Base-by-base conservation (phyloP, 2,329 filamentous ascomycete genomes). In the Dactylonectria estremocensis region DNA sequence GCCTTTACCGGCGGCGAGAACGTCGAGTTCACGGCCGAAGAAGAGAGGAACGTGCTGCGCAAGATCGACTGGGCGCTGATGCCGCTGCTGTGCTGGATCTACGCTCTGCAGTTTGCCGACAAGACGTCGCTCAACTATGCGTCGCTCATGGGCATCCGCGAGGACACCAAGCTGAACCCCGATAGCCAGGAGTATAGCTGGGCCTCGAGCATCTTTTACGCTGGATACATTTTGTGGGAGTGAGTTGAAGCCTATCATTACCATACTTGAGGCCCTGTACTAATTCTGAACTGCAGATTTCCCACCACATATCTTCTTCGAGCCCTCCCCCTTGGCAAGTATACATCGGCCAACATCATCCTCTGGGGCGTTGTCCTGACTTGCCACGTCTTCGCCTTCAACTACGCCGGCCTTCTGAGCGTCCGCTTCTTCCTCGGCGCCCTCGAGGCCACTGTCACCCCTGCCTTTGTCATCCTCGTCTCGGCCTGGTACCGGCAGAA, bases 311-410 rank as follows among this genome's bases (percentile, higher is more conserved):
- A 75, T 57, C 61, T 79, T 31, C 68, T 81, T 45, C 75, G 78
- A 67, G 55, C 72, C 57, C 72, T 80, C 5, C 79, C 79, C n/a
- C 66, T 81, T 5, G 80, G 73, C 49, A 81, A 80, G 46, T 80
- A 79, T 60, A 74, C 81, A 5, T 80, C 80, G 0, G 71, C 72
- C 10, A 81, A 80, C 62, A 76, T 81, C 24, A 71, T 82, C 5
- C 73, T 81, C 24, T 86, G 84, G 84, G 84, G 83, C 1, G 70
- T 76, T 3, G 74, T 77, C 2, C 71, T 78, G 6, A 61, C 67
- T 3, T 73, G 70, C 45, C 72, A 75, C 57, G 69, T 69, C 14
- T 68, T 69, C 16, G 67, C 61, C 31, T 55, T 53, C 49, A 74
- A 69, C 40, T 77, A 68, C 59, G 70, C 72, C 14, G 74, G 73